Base-by-base conservation (phyloP, 306 rosid species). In the Begonia peltatifolia region DNA sequence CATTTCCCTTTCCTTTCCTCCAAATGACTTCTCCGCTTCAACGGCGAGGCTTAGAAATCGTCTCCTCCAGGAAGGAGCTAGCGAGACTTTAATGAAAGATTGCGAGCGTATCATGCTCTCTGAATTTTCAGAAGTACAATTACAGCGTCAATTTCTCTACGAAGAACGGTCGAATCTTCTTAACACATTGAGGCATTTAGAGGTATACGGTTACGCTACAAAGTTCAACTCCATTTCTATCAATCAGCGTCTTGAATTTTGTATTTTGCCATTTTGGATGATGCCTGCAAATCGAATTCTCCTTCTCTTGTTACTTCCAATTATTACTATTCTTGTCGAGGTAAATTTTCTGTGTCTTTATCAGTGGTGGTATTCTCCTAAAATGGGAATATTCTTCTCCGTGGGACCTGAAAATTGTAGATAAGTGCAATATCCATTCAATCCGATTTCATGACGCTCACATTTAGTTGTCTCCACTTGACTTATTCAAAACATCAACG, bases 91-190 rank as follows among this genome's bases (percentile, higher is more conserved):
- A 52, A 78, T 79, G 15, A 71, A 69, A 66, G 95, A 86, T 41
- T 90, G 99, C 51, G 95, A 86, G 73, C 87, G 78, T 76, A 90
- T 90, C 68, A 73, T 90, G 88, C 77, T 73, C 53, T 67, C 88
- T 9, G 95, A 86, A 61, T 90, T 90, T 81, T 76, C 79, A 2
- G 81, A 81, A 53, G n/a, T 86, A 55, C 82, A 79, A 60, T 78
- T 77, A 41, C 90, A 85, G 49, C 67, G 82, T 12, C 63, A 76
- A 50, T 66, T 85, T 44, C 71, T 90, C 14, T 78, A 76, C 50
- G 74, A 78, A 49, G 90, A 90, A 58, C 72, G 95, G 16, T 76
- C 84, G 17, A 71, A 56, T 75, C 75, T 90, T 71, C 79, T 90
- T 22, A 86, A 81, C 74, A 81, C 92, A 11, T 63, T 90, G 63